Percentiles rank a stretch among this genome's conserved stretches.
phyloP scores from a whole-genome alignment of 441 rosid species.

The Dalechampia spathulata region DNA sequence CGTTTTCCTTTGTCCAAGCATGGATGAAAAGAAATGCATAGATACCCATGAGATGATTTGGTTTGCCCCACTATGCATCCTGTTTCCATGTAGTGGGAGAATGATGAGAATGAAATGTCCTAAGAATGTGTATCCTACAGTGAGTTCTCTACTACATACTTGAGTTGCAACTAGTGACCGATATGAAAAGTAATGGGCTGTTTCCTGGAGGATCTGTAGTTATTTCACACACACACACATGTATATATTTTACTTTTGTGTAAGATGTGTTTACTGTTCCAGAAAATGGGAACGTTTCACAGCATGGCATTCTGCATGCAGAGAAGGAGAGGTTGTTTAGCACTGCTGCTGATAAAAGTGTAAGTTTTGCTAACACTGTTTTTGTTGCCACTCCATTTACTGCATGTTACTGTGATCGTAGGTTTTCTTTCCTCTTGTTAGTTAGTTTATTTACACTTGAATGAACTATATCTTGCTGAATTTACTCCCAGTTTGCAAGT shows the following conservation, averaged over 20 bases:
- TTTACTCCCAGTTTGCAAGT: neutral
- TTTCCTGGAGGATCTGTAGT: neutral
- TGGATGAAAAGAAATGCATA: neutral
- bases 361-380: conserved; percentile 26
- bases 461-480: conserved; percentile 2
- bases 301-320: conserved; percentile 17
- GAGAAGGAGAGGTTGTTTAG: conserved; percentile 33
- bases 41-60: neutral
- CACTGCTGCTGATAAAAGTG: conserved; percentile 26
- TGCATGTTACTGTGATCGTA: neutral
- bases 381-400: neutral
- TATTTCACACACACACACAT: neutral
- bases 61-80: neutral
- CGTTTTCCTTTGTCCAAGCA: neutral
- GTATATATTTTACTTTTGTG: neutral
- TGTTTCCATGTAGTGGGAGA: neutral
- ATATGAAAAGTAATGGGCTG: neutral
- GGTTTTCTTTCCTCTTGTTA: neutral
- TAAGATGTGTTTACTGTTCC: conserved; percentile 15
- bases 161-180: neutral
- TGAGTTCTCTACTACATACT: neutral
- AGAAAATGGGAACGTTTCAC: conserved; percentile 39
- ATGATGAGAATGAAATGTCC: neutral
- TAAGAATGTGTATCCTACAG: neutral
- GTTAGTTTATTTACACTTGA: neutral